These are phyloP conservation scores for Escallonia rubra DNA, from an alignment of 129 eudicot species.

Conservation along the genomic window DNA sequence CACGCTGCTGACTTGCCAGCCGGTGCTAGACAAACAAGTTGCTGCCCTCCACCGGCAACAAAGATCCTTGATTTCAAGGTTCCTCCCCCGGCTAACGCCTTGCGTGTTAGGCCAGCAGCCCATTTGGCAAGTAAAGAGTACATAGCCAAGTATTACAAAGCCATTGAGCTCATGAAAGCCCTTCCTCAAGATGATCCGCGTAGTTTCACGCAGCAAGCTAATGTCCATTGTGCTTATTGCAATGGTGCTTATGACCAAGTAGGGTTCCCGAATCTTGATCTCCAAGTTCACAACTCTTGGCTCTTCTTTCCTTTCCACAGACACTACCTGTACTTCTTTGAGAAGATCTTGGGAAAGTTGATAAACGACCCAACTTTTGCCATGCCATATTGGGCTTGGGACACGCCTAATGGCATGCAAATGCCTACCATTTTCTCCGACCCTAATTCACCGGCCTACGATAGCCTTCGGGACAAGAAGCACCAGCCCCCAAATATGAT, in stretches of 20 bases:
- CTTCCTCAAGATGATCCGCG: slow-evolving; percentile 37
- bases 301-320: slow-evolving; percentile 56
- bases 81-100: slow-evolving; percentile 19
- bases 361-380: slow-evolving; percentile 51
- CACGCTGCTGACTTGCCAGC: slow-evolving; percentile 18
- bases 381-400: slow-evolving; percentile 60
- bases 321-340: slow-evolving; percentile 36
- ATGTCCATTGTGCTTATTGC: slow-evolving; percentile 46
- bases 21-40: slow-evolving; percentile 7
- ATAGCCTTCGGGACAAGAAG: slow-evolving; percentile 30
- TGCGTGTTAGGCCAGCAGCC: slow-evolving; percentile 20
- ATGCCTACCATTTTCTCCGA: slow-evolving; percentile 35
- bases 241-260: slow-evolving; percentile 32
- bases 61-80: slow-evolving; percentile 16
- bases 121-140: slow-evolving; percentile 9
- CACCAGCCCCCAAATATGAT: slow-evolving; percentile 32
- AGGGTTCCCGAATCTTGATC: slow-evolving; percentile 29
- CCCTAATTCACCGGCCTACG: slow-evolving; percentile 23
- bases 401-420: slow-evolving; percentile 34
- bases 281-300: slow-evolving; percentile 38
- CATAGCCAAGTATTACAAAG: slow-evolving; percentile 23
- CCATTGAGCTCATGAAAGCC: slow-evolving; percentile 31
- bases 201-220: slow-evolving; percentile 35
- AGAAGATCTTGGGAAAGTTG: slow-evolving; percentile 26
- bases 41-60: slow-evolving; percentile 13